These are phyloP conservation scores for Penstemon barbatus DNA, from an alignment of 257 asterid species.

Conservation along the genomic window DNA sequence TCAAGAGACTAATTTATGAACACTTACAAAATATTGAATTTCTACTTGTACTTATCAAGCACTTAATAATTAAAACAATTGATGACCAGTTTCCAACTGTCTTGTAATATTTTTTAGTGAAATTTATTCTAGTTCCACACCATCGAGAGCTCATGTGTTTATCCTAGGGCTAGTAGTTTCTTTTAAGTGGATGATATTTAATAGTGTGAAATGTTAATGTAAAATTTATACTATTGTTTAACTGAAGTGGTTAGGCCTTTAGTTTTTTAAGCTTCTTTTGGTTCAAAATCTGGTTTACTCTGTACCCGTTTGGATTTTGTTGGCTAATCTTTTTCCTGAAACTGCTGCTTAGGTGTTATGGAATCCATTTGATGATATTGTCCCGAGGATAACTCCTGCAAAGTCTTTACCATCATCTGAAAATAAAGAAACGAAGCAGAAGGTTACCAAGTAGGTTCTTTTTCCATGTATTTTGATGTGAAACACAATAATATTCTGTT, in stretches of 20 bases:
- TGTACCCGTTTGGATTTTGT: background rate
- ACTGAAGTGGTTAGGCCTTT: background rate
- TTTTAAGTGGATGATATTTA: too few species aligned
- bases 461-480: too few species aligned
- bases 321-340: slow-evolving; percentile 25
- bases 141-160: background rate
- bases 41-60: slow-evolving; percentile 12
- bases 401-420: slow-evolving; percentile 53
- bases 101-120: background rate
- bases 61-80: background rate
- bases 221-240: background rate
- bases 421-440: slow-evolving; percentile 55
- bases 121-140: background rate
- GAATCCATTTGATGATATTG: slow-evolving; percentile 97
- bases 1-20: slow-evolving; percentile 1
- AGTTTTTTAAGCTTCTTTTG: background rate
- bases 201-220: background rate
- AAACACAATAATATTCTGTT: slow-evolving; percentile 7
- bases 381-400: slow-evolving; percentile 55
- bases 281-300: background rate
- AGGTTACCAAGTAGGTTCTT: slow-evolving; percentile 53
- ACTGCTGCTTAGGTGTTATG: slow-evolving; percentile 66
- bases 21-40: background rate
- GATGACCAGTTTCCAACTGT: too few species aligned
- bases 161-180: too few species aligned